phyloP scores from a whole-genome alignment of 2,329 filamentous ascomycete species.

The Aspergillus ochraceoroseus region DNA sequence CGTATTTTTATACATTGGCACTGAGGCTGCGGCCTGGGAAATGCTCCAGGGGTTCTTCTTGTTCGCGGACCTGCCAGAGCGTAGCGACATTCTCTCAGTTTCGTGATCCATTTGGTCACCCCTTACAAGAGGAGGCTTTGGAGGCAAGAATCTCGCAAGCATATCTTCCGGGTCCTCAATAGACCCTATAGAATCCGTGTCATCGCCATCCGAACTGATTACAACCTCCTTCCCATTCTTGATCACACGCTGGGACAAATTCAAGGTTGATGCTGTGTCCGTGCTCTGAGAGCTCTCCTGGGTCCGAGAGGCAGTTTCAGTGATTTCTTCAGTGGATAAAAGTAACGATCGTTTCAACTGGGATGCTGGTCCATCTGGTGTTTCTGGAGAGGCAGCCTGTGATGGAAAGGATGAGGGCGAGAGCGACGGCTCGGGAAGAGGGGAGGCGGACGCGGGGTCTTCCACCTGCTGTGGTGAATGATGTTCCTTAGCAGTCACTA shows the following conservation, averaged over 20 bases:
- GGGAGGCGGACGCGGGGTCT: conserved; percentile 25
- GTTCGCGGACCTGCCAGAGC: conserved; percentile 20
- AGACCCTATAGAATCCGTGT: conserved; percentile 54
- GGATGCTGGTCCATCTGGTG: conserved; percentile 11
- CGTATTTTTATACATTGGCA: conserved; percentile 58
- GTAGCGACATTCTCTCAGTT: conserved; percentile 12
- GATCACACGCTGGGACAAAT: conserved; percentile 49
- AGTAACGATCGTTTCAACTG: conserved; percentile 21
- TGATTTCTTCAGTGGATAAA: conserved; percentile 10
- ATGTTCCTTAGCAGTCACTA: conserved; percentile 5
- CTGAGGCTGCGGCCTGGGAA: conserved; percentile 1
- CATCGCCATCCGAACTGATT: conserved; percentile 67
- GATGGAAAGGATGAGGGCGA: conserved; percentile 21
- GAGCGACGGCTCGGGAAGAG: conserved; percentile 26
- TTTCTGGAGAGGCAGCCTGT: conserved; percentile 18
- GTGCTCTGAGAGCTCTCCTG: conserved; percentile 22
- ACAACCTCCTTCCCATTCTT: conserved; percentile 54
- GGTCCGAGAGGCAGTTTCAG: conserved; percentile 5
- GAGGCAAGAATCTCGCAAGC: conserved; percentile 29
- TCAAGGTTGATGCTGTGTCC: conserved; percentile 22
- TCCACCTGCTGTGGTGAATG: conserved; percentile 6
- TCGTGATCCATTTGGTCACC: conserved; percentile 14
- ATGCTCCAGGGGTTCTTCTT: conserved; percentile 17
- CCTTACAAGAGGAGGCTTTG: conserved; percentile 12
- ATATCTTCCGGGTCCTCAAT: conserved; percentile 54